Percentiles rank a stretch among this genome's conserved stretches.
Conservation (phyloP, 768 basidiomycete genomes). For the Xerocomus potaroensis region DNA sequence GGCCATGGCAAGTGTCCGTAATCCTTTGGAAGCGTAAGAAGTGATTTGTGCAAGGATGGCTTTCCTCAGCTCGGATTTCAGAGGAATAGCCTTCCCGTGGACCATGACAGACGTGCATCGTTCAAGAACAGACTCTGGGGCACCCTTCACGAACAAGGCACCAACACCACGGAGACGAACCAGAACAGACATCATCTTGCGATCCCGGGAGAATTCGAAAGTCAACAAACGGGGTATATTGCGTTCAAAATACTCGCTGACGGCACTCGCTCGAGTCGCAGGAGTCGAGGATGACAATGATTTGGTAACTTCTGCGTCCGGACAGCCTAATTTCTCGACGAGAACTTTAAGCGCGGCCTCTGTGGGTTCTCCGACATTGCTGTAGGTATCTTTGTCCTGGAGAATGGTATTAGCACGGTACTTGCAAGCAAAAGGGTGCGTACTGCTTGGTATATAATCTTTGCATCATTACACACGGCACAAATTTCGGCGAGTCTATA, state of each 20-base stretch:
- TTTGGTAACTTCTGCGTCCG: slow-evolving; percentile 52
- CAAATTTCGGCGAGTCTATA: slow-evolving; percentile 88
- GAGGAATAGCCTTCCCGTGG: slow-evolving; percentile 56
- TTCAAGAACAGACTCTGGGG: slow-evolving; percentile 92
- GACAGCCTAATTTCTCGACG: slow-evolving; percentile 87
- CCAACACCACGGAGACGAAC: slow-evolving; percentile 64
- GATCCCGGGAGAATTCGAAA: slow-evolving; percentile 96
- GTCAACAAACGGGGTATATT: slow-evolving; percentile 79
- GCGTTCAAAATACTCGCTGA: slow-evolving; percentile 80
- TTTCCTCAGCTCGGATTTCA: slow-evolving; percentile 59
- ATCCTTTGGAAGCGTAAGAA: slow-evolving; percentile 73
- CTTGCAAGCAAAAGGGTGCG: slow-evolving; percentile 19
- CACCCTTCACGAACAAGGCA: slow-evolving; percentile 92
- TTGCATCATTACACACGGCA: slow-evolving; percentile 93
- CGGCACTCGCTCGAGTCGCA: slow-evolving; percentile 66
- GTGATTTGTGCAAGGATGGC: slow-evolving; percentile 61
- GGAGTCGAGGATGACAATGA: slow-evolving; percentile 55
- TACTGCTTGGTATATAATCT: slow-evolving; percentile 78
- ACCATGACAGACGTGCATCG: slow-evolving; percentile 75
- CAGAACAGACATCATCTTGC: slow-evolving; percentile 99
- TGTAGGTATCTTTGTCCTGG: slow-evolving; percentile 76
- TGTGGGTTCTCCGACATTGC: slow-evolving; percentile 92
- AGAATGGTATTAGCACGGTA: not conserved
- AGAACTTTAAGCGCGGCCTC: slow-evolving; percentile 96
- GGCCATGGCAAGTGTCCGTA: slow-evolving; percentile 90